Evolutionary conservation across 2,329 filamentous ascomycete species (phyloP).

Genomic region (Fusarium paranaense): DNA sequence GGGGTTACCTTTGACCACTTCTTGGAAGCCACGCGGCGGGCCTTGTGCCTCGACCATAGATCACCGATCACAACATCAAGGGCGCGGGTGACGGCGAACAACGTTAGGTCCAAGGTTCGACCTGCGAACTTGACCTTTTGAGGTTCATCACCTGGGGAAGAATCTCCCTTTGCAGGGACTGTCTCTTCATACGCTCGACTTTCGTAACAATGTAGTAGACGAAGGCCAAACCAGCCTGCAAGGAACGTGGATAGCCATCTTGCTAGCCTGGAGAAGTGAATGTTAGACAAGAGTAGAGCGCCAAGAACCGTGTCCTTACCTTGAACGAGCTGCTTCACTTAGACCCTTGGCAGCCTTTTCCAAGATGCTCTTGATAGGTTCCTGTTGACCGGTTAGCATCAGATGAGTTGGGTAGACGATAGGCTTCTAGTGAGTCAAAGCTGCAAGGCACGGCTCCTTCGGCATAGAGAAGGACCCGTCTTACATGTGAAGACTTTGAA

Average conservation of each 20-base stretch:
- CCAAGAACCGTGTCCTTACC: slow-evolving; percentile 35
- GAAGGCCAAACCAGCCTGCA: slow-evolving; percentile 68
- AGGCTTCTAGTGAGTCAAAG: not conserved
- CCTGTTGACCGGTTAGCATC: slow-evolving; percentile 39
- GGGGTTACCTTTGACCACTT: slow-evolving; percentile 60
- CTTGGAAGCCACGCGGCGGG: slow-evolving; percentile 56
- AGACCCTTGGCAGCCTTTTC: slow-evolving; percentile 41
- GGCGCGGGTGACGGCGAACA: slow-evolving; percentile 81
- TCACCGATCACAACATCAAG: slow-evolving; percentile 77
- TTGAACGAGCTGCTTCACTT: slow-evolving; percentile 40
- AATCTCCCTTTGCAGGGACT: slow-evolving; percentile 46
- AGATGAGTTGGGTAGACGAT: slow-evolving; percentile 2
- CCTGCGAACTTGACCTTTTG: slow-evolving; percentile 64
- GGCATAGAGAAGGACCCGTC: not conserved
- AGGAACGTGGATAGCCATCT: slow-evolving; percentile 70
- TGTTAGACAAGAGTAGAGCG: slow-evolving; percentile 23
- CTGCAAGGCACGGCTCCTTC: not conserved
- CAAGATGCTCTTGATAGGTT: slow-evolving; percentile 47
- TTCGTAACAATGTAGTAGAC: slow-evolving; percentile 68
- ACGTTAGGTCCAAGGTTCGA: slow-evolving; percentile 82
- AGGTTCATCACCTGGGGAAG: slow-evolving; percentile 41
- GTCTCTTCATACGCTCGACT: slow-evolving; percentile 57
- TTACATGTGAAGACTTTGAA: slow-evolving; percentile 2
- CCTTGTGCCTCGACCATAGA: slow-evolving; percentile 67
- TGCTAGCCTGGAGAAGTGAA: slow-evolving; percentile 57